Percentiles rank a stretch among this genome's conserved stretches.
Conservation (phyloP, 2,329 filamentous ascomycete genomes). For the Akanthomyces dipterigenus region DNA sequence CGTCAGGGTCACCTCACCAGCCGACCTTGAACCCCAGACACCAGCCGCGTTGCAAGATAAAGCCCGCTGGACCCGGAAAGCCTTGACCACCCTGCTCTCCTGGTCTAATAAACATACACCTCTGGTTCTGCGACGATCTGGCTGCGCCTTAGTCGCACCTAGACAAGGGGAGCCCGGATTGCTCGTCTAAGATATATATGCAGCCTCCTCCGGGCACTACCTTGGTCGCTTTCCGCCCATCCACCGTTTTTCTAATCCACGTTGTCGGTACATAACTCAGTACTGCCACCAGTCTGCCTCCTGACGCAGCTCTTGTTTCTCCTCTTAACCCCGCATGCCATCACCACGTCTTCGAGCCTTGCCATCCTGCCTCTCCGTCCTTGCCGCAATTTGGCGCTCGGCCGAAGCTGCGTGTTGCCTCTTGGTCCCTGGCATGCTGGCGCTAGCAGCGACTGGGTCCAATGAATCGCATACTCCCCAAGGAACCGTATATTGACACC, state of each 20-base stretch:
- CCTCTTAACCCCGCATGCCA: not conserved
- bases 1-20: not conserved
- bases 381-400: not conserved
- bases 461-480: not conserved
- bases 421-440: not conserved
- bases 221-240: not conserved
- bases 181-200: slow-evolving; percentile 5
- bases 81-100: not conserved
- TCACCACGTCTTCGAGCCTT: not conserved
- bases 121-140: not conserved
- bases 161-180: not conserved
- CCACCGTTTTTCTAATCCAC: not conserved
- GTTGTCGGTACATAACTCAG: not conserved
- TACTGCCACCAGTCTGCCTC: not conserved
- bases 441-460: not conserved
- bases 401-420: not conserved
- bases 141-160: not conserved
- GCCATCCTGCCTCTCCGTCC: not conserved
- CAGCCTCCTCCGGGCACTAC: not conserved
- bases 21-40: slow-evolving; percentile 1
- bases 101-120: slow-evolving; percentile 1
- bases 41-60: not conserved
- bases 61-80: not conserved
- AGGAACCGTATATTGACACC: not conserved
- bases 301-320: not conserved